Base-by-base conservation (phyloP, 2,329 filamentous ascomycete species). In the Talaromyces sp. region DNA sequence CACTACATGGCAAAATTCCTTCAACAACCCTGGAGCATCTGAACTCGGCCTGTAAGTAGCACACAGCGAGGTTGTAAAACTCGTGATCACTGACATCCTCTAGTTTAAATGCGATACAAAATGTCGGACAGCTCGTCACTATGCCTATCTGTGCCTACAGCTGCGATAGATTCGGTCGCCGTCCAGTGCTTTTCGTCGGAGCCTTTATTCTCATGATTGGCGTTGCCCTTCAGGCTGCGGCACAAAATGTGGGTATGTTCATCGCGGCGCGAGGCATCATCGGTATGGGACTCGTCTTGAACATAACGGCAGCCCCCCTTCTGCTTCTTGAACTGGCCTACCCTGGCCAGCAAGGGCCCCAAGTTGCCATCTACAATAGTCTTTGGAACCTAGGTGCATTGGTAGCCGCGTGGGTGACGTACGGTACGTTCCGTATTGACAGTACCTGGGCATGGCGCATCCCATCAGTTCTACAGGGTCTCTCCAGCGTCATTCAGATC, bases 311-410 rank as follows among this genome's bases (percentile, higher is more conserved):
- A 4, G 88, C 87, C 13, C 88, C 88, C 2, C 80, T 90, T 60
- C 81, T 90, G 8, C 81, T 90, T 13, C 86, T 86, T 2, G 88
- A 90, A 78, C 83, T 90, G 67, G 86, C 84, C 76, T 88, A 90
- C 72, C 88, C 88, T 43, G 88, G 89, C 72, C 88, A 91, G 73
- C 85, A 88, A 72, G 88, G 84, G 19, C 85, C 84, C 36, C 82
- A 90, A 56, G 90, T 88, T 1, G 82, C 88, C 15, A 81, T 90
- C 65, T 90, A 90, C 77, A 90, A 90, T 75, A 89, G 86, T 71
- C 76, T 89, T 59, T 91, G 87, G 87, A 88, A 89, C 72, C 75
- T 87, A 64, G 87, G 86, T 54, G 58, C 40, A 8, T 49, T 61
- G 69, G 68, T 88, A 61, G 86, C 88, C 38, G 85, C 86, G 3